phyloP scores from a whole-genome alignment of 176 grass and related monocot species.

The Cymbopogon citratus region DNA sequence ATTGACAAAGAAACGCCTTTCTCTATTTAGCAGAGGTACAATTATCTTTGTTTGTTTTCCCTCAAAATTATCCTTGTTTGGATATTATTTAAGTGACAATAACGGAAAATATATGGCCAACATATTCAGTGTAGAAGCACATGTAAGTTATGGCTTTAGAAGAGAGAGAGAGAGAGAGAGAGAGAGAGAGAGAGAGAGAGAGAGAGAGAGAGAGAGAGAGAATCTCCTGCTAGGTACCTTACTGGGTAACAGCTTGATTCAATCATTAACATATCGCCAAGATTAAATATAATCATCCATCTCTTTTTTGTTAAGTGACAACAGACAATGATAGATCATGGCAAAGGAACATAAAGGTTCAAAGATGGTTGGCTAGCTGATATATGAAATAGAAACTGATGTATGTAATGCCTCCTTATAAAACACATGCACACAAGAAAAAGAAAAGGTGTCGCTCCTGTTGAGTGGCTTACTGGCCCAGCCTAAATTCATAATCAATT shows the following conservation, averaged over 20 bases:
- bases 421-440: neutral
- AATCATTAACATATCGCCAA: neutral
- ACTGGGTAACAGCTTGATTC: neutral
- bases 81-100: neutral
- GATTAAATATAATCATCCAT: neutral
- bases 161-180: too few relatives aligned
- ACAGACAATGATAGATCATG: neutral
- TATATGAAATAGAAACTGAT: neutral
- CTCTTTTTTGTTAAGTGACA: neutral
- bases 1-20: neutral
- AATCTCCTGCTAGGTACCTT: neutral
- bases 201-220: too few relatives aligned
- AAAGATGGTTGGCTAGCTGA: neutral
- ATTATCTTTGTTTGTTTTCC: neutral
- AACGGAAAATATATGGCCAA: neutral
- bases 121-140: neutral
- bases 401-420: neutral
- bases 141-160: neutral
- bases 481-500: too few relatives aligned
- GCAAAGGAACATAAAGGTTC: neutral
- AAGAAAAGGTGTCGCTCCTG: too few relatives aligned
- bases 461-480: too few relatives aligned
- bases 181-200: too few relatives aligned
- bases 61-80: neutral
- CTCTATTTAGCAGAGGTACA: too few relatives aligned